A percentile compares a stretch with the other conserved stretches of the same genome.
Conservation (phyloP, 1,139 yeast genomes). For the Debaryomyces sp. region DNA sequence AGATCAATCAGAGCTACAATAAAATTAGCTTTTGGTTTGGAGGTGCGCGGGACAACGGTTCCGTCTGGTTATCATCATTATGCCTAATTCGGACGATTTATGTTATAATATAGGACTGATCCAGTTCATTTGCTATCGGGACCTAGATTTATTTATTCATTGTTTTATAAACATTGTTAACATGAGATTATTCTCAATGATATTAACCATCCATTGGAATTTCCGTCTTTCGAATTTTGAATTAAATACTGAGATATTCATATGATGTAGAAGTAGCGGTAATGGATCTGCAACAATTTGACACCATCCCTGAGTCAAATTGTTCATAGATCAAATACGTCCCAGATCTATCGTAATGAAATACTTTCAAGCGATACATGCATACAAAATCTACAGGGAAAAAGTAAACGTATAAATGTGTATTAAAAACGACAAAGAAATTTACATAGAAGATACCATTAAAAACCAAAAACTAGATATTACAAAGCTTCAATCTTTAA, state of each 20-base stretch:
- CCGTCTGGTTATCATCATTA: not conserved
- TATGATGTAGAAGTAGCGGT: too few species aligned
- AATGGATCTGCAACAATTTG: too few species aligned
- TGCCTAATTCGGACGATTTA: not conserved
- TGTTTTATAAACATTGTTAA: too few species aligned
- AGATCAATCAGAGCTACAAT: not conserved
- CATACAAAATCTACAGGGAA: not conserved
- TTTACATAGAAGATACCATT: conserved; percentile 24
- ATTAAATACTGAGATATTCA: too few species aligned
- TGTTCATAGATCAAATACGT: too few species aligned
- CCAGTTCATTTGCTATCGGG: not conserved
- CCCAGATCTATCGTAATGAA: not conserved
- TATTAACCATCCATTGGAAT: too few species aligned
- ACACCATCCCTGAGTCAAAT: too few species aligned
- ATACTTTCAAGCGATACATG: not conserved
- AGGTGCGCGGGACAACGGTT: not conserved
- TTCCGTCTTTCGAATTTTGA: too few species aligned
- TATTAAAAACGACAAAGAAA: conserved; percentile 20
- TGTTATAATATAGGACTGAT: not conserved
- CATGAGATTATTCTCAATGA: not conserved
- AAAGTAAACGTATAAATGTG: conserved; percentile 15
- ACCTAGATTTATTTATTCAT: not conserved
- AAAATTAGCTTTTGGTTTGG: not conserved
- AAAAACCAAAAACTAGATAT: conserved; percentile 18
- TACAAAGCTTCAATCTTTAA: conserved; percentile 13